A percentile compares a stretch with the other conserved stretches of the same genome.
Conservation (phyloP, 2,329 filamentous ascomycete species). For the Penicillium digitatum region DNA sequence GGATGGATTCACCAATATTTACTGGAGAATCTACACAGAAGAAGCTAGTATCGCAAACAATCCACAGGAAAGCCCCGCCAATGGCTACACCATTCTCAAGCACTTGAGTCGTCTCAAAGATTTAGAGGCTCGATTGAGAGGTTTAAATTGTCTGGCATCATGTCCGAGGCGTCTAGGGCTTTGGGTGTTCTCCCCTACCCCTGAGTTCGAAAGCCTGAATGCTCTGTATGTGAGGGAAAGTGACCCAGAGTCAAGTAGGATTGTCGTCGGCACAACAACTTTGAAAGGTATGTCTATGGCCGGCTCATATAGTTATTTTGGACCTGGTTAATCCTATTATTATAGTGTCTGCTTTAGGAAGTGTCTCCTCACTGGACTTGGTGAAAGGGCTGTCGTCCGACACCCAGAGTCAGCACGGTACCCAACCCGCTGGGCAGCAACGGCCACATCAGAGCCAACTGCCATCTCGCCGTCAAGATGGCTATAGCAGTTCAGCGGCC, state of each 20-base stretch:
- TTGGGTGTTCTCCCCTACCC: constrained; percentile 41
- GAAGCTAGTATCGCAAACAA: constrained; percentile 30
- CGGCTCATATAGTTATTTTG: not conserved
- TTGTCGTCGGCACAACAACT: constrained; percentile 30
- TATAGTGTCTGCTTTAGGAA: constrained; percentile 36
- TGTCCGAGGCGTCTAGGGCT: constrained; percentile 38
- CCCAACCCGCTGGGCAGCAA: constrained; percentile 21
- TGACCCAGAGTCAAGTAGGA: constrained; percentile 27
- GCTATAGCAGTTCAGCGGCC: constrained; percentile 31
- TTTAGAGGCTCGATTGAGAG: constrained; percentile 36
- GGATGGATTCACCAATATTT: constrained; percentile 43
- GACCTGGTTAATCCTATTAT: constrained; percentile 2
- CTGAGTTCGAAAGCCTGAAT: constrained; percentile 35
- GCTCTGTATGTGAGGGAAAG: constrained; percentile 26
- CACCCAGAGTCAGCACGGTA: constrained; percentile 18
- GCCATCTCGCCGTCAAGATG: constrained; percentile 29
- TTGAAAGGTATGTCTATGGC: constrained; percentile 31
- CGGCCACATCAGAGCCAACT: constrained; percentile 23
- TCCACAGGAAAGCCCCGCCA: constrained; percentile 32
- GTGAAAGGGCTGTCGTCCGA: constrained; percentile 37
- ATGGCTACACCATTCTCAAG: constrained; percentile 37
- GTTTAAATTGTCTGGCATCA: constrained; percentile 37
- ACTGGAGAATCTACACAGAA: constrained; percentile 44
- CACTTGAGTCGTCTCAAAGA: constrained; percentile 41
- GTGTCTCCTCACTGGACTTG: constrained; percentile 33